Evolutionary conservation across 768 basidiomycete species (phyloP), one percentile per base, ranked within the genome.

Genomic region (Pleurotus eryngii): DNA sequence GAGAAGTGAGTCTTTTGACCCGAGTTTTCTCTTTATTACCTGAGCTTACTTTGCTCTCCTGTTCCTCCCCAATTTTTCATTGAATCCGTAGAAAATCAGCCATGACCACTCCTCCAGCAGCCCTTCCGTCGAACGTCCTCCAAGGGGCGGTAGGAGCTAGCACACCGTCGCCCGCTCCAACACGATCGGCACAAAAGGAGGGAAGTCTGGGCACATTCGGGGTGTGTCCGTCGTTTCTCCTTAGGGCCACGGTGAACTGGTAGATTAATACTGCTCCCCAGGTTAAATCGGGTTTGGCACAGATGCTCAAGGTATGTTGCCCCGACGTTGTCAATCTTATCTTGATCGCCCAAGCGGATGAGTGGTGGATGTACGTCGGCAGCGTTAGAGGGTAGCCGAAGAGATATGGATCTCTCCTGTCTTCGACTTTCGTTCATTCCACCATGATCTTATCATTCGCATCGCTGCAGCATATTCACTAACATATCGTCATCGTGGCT

Each of bases 271-370:
- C 30, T 11, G 30, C 50, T 20, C 43, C 45, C 22, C 48, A 92
- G 90, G 94, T 95, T 66, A 95, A 95, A 73, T 91, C 91, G 20
- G 95, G 93, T 58, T 78, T 98, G 46, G 94, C 95, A 3, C 94
- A 97, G 80, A 97, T 98, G 95, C 79, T 97, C 66, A 97, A 97
- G 83, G 90, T 88, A 35, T 35, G 30, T 35, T 35, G 30, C 30
- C 30, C 11, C 30, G 30, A 35, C 11, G 30, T 35, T 35, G 30
- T 56, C 49, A 48, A 54, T 46, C 17, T 15, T 56, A 15, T 49
- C 42, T 24, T 37, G 47, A 56, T 40, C 22, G 14, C 15, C 17
- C 12, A 26, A 15, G 8, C 15, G 46, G 5, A 48, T 7, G 20
- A 20, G 47, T 22, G 22, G 27, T 22, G 47, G 27, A 45, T n/a